Evolutionary conservation across 768 basidiomycete genomes (phyloP), one percentile per base, ranked within the genome.

Genomic region (Mycena chlorophos): DNA sequence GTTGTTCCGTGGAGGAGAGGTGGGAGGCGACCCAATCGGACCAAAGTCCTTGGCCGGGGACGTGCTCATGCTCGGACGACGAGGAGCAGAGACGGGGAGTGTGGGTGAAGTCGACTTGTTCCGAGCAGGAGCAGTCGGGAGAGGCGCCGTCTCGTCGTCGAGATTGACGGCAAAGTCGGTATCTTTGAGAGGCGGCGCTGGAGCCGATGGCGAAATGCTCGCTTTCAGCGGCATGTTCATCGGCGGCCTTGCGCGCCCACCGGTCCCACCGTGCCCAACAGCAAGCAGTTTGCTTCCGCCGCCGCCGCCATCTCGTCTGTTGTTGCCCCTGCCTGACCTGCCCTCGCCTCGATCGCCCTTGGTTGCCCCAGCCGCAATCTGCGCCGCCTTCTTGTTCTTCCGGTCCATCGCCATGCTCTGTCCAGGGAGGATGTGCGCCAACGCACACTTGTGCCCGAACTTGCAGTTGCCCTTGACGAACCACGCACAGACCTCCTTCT

Each of bases 331-430:
- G 23, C 45, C 45, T 10, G 45, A 25, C 22, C n/a, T 70, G 22
- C 69, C 69, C 10, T 68, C 72, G 10, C 65, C 49, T 4, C 69
- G 65, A 13, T 58, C 68, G 19, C 75, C 69, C 14, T 68, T 75
- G 5, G 76, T 74, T 3, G 73, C 72, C 37, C 76, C 78, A 0
- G 82, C 81, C 3, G 86, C 84, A 27, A 81, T 68, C 65, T 92
- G 91, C 0, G 91, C 91, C 14, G 89, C 86, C 68, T 92, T 92
- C 77, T 98, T 98, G 77, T 98, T 98, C 81, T 97, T 96, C 63
- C 94, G 77, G 67, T 98, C 96, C 91, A 96, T 95, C 5, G 88
- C 82, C 85, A 95, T 89, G 66, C 81, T 87, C 74, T 98, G 94
- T 8, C 95, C 96, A 1, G 96, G 96, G 6, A 94, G 79, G 51